These are phyloP conservation scores for Lithocarpus polystachyus DNA, from an alignment of 306 rosid species.

Conservation along the genomic window DNA sequence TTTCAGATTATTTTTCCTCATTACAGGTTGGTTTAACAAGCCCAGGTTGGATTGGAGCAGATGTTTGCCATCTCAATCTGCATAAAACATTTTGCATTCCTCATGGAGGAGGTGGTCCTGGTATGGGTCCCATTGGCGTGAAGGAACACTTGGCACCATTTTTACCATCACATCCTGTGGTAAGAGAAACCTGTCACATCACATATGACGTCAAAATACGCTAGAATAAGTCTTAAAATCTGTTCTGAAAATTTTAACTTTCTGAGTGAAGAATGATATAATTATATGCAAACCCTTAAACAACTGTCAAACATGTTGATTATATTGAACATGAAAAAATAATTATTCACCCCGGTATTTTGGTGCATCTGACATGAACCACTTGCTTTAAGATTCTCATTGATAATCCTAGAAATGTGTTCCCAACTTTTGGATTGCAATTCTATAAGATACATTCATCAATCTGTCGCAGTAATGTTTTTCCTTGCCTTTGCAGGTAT, in stretches of 20 bases:
- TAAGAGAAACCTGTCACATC: slow-evolving; percentile 11
- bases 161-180: slow-evolving; percentile 99
- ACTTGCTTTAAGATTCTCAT: no score
- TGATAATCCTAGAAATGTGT: no score
- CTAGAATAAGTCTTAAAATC: no score
- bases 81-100: slow-evolving; percentile 99
- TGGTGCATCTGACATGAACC: no score
- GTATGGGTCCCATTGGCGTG: slow-evolving; percentile 99
- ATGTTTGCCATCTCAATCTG: slow-evolving; percentile 99
- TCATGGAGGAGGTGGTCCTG: slow-evolving; percentile 99
- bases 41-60: slow-evolving; percentile 99
- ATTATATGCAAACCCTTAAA: no score
- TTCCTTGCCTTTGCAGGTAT: slow-evolving; percentile 32
- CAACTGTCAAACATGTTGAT: no score
- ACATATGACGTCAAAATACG: no score
- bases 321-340: no score
- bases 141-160: slow-evolving; percentile 98
- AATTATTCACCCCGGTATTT: no score
- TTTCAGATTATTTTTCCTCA: slow-evolving; percentile 4
- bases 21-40: slow-evolving; percentile 93
- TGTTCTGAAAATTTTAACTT: no score
- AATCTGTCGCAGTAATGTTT: neutral
- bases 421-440: no score
- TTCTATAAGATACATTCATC: neutral
- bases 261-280: no score